phyloP scores from a whole-genome alignment of 495 filamentous ascomycete genomes.

The Hypoxylon lenormandii region DNA sequence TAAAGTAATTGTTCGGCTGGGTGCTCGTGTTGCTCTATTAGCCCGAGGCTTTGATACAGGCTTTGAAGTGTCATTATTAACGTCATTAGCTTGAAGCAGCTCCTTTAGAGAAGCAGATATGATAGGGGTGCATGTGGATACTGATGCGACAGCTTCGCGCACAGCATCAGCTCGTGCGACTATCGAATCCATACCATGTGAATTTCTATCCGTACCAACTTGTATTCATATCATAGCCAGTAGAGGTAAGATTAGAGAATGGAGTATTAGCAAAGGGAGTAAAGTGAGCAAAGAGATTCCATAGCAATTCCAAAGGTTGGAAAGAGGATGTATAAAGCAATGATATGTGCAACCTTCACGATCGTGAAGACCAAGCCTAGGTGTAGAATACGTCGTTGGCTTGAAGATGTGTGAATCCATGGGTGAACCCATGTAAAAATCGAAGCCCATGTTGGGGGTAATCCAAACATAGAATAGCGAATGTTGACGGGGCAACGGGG shows the following conservation, averaged over 20 bases:
- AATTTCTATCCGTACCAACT: conserved; percentile 28
- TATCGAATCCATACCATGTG: conserved; percentile 60
- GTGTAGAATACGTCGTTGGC: neutral
- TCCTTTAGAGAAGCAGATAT: conserved; percentile 63
- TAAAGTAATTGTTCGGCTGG: conserved; percentile 40
- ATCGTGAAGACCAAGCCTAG: neutral
- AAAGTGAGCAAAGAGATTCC: conserved; percentile 48
- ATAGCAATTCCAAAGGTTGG: conserved; percentile 36
- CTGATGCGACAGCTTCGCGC: conserved; percentile 62
- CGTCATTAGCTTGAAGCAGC: conserved; percentile 58
- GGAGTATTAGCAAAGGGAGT: conserved; percentile 11
- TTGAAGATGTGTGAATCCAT: neutral
- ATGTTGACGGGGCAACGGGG: conserved; percentile 23
- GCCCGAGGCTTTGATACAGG: conserved; percentile 53
- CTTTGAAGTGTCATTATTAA: conserved; percentile 46
- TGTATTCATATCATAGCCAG: conserved; percentile 46
- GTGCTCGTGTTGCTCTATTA: conserved; percentile 48
- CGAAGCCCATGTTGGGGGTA: neutral
- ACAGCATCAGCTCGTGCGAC: conserved; percentile 61
- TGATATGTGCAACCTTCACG: neutral
- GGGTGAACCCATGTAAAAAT: conserved; percentile 3
- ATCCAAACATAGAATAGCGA: conserved; percentile 1
- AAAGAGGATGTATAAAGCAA: conserved; percentile 19
- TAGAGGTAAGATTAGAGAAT: conserved; percentile 4
- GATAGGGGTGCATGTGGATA: conserved; percentile 65